phyloP scores from a whole-genome alignment of 140 eudicot species.

The Oenanthe javanica region DNA sequence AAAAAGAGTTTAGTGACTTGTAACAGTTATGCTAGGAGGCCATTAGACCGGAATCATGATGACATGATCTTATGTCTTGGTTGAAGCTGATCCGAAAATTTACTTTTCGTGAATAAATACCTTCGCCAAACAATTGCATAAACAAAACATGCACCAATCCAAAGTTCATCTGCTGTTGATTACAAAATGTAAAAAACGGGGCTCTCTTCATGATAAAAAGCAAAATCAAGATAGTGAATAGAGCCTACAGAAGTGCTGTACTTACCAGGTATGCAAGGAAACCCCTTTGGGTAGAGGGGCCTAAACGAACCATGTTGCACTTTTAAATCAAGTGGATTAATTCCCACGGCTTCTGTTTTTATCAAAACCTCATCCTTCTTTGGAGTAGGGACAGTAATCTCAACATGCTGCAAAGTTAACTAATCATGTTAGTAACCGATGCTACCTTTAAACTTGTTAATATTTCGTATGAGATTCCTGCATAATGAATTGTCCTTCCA shows the following conservation, averaged over 20 bases:
- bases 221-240: neutral
- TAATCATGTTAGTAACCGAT: neutral
- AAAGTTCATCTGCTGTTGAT: neutral
- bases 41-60: neutral
- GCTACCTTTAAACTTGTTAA: neutral
- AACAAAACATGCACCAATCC: neutral
- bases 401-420: slow-evolving; percentile 27
- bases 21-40: neutral
- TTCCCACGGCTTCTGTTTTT: slow-evolving; percentile 34
- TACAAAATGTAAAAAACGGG: neutral
- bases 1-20: neutral
- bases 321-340: slow-evolving; percentile 42
- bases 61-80: neutral
- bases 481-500: neutral
- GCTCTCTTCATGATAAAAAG: neutral
- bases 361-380: slow-evolving; percentile 34
- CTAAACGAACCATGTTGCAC: slow-evolving; percentile 34
- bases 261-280: slow-evolving; percentile 27
- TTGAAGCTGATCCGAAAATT: neutral
- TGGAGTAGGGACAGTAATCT: slow-evolving; percentile 37
- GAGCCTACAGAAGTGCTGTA: neutral
- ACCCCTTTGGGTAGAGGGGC: slow-evolving; percentile 31
- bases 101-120: no score
- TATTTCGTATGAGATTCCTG: neutral
- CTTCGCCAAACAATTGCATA: neutral